Conservation (phyloP, 2,329 filamentous ascomycete genomes). For the Hypoxylon sp. region DNA sequence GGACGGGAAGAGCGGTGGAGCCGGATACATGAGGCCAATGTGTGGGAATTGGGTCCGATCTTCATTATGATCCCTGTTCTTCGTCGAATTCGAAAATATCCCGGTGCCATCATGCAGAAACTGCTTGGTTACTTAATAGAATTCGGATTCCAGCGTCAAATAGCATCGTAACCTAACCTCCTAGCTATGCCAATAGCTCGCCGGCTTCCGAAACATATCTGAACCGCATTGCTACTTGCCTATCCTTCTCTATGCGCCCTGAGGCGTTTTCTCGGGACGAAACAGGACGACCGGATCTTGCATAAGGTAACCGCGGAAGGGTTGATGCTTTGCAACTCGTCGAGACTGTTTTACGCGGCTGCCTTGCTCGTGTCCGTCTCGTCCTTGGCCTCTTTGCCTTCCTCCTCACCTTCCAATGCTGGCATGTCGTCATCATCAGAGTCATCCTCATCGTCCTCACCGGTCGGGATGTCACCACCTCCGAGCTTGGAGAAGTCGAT, state of each 20-base stretch:
- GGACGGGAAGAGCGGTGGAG: constrained; percentile 33
- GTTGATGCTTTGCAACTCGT: constrained; percentile 28
- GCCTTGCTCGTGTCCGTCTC: constrained; percentile 53
- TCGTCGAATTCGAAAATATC: constrained; percentile 30
- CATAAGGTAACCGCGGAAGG: constrained; percentile 32
- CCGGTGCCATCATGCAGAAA: constrained; percentile 31
- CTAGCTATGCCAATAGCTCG: constrained; percentile 43
- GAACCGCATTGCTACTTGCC: constrained; percentile 40
- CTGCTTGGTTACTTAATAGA: constrained; percentile 40
- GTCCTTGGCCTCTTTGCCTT: constrained; percentile 56
- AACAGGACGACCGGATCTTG: constrained; percentile 43
- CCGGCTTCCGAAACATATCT: constrained; percentile 47
- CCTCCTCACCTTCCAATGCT: constrained; percentile 77
- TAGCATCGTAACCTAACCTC: constrained; percentile 60
- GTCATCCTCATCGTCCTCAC: constrained; percentile 68
- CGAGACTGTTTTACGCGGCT: constrained; percentile 36
- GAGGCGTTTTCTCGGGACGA: constrained; percentile 41
- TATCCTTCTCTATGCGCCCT: constrained; percentile 40
- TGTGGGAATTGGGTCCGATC: too few relatives aligned
- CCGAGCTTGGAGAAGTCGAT: constrained; percentile 96
- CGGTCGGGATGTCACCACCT: constrained; percentile 65
- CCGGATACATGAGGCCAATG: constrained; percentile 29
- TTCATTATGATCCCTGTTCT: constrained; percentile 19
- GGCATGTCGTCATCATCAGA: constrained; percentile 87
- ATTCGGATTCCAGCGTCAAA: constrained; percentile 58